A percentile compares a stretch with the other conserved stretches of the same genome.
phyloP scores from a whole-genome alignment of 2,329 filamentous ascomycete genomes.

The Epichloe festucae region DNA sequence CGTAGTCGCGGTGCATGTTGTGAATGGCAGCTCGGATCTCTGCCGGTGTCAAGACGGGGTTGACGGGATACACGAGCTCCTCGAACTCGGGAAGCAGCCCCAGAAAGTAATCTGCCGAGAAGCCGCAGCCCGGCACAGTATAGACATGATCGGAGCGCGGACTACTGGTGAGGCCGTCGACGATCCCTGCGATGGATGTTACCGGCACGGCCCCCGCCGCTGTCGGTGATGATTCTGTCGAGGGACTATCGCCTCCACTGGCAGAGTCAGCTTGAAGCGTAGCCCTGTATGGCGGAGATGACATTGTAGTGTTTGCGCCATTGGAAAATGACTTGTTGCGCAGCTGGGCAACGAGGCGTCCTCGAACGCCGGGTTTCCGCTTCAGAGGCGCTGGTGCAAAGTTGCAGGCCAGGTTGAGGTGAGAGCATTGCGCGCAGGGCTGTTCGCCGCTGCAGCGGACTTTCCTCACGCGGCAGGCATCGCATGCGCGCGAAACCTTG shows the following conservation, averaged over 20 bases:
- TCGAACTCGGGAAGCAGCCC: conserved; percentile 21
- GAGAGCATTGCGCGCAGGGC: conserved; percentile 24
- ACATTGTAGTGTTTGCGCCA: neutral
- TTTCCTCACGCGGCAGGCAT: conserved; percentile 26
- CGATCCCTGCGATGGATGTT: conserved; percentile 15
- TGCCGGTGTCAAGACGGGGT: conserved; percentile 19
- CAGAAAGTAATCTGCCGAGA: conserved; percentile 20
- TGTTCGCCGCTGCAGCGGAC: conserved; percentile 22
- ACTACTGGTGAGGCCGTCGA: conserved; percentile 7
- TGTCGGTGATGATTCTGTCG: conserved; percentile 5
- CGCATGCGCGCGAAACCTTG: conserved; percentile 20
- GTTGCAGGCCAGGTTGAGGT: conserved; percentile 21
- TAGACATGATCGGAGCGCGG: conserved; percentile 1
- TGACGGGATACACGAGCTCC: conserved; percentile 23
- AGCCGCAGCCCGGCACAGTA: conserved; percentile 8
- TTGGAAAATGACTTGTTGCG: conserved; percentile 13
- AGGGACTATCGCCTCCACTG: conserved; percentile 5
- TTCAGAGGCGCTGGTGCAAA: conserved; percentile 20
- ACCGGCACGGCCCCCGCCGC: conserved; percentile 5
- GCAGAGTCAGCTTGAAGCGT: neutral
- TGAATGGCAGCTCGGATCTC: conserved; percentile 20
- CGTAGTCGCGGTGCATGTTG: conserved; percentile 19
- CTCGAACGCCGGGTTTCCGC: conserved; percentile 21
- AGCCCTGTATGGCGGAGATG: neutral
- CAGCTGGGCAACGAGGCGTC: conserved; percentile 22